phyloP scores from a whole-genome alignment of 306 rosid species.

The Mimosa bimucronata region DNA sequence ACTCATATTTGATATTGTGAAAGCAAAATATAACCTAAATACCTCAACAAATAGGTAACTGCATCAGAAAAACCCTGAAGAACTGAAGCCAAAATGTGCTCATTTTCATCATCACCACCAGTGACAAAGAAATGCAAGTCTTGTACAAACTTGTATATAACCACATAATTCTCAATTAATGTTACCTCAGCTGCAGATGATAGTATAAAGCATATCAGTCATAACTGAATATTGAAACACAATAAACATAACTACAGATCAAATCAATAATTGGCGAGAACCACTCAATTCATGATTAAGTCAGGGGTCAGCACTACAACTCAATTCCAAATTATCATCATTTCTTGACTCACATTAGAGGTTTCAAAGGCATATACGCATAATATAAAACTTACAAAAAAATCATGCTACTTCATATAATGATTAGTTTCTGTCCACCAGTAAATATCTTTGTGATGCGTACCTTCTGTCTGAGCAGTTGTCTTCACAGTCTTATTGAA shows the following conservation, averaged over 20 bases:
- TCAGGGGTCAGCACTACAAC: slow-evolving; percentile 22
- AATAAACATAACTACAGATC: slow-evolving; percentile 9
- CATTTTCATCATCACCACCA: slow-evolving; percentile 92
- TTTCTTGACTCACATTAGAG: slow-evolving; percentile 10
- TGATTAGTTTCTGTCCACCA: neutral
- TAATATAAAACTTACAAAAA: neutral
- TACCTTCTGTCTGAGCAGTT: slow-evolving; percentile 91
- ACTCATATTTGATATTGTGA: slow-evolving; percentile 1
- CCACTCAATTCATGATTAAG: slow-evolving; percentile 7
- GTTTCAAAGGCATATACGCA: slow-evolving; percentile 19
- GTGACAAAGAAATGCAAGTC: slow-evolving; percentile 98
- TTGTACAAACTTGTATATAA: slow-evolving; percentile 83
- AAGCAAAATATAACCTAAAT: slow-evolving; percentile 26
- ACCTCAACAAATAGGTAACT: slow-evolving; percentile 87
- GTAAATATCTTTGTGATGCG: slow-evolving; percentile 23
- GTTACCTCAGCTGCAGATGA: slow-evolving; percentile 90
- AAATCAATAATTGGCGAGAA: neutral
- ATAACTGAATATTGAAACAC: slow-evolving; percentile 25
- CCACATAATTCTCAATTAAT: slow-evolving; percentile 75
- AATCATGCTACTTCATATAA: slow-evolving; percentile 36
- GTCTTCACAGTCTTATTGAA: slow-evolving; percentile 83
- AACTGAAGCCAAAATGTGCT: slow-evolving; percentile 81
- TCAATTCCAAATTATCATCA: neutral
- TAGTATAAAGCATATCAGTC: slow-evolving; percentile 23
- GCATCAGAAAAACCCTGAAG: slow-evolving; percentile 95